Base-by-base conservation (phyloP, 1,284 basidiomycete genomes). In the Naganishia liquefaciens region DNA sequence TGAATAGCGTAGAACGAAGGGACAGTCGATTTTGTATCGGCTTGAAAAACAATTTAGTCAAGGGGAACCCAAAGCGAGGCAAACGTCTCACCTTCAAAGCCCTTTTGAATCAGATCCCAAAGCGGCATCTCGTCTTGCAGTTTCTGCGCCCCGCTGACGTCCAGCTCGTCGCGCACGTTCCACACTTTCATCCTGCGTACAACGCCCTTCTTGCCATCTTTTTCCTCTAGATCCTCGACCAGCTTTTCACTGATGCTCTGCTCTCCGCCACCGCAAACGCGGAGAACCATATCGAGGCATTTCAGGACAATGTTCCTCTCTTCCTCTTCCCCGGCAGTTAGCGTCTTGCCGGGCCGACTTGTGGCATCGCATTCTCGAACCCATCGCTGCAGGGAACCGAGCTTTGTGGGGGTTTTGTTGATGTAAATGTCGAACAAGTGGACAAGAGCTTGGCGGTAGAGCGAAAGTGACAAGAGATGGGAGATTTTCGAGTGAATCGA, bases 331-430 rank as follows among this genome's bases (percentile, higher is more conserved):
- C 68, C 75, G 72, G 3, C 27, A 76, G 76, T 5, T 76, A 73
- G 1, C 78, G 78, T 7, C 17, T 40, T 25, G 44, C 60, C 63
- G 21, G 66, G 66, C 19, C 58, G 63, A 30, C 52, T 57, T 2
- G 79, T 80, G 0, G 83, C 83, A 73, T 85, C 84, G 70, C 83
- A 84, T 69, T 85, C 84, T 30, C 84, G 74, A 11, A 84, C 83
- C 83, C 84, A 84, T 25, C 83, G 78, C 70, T 85, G 83, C 9
- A 85, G 74, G 2, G 83, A 80, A 11, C 84, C 84, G n/a, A 85
- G 80, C 69, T 84, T 84, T 13, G 83, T 83, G 5, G 80, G 73
- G 15, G 82, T 76, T 10, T 77, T 73, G 10, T 83, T 80, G 43
- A 82, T 79, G 60, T 81, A 80, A 78, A 84, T 82, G 70, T 84